These are phyloP conservation scores for Sporothrix pallida DNA, from an alignment of 2,329 filamentous ascomycete species.

Conservation along the genomic window DNA sequence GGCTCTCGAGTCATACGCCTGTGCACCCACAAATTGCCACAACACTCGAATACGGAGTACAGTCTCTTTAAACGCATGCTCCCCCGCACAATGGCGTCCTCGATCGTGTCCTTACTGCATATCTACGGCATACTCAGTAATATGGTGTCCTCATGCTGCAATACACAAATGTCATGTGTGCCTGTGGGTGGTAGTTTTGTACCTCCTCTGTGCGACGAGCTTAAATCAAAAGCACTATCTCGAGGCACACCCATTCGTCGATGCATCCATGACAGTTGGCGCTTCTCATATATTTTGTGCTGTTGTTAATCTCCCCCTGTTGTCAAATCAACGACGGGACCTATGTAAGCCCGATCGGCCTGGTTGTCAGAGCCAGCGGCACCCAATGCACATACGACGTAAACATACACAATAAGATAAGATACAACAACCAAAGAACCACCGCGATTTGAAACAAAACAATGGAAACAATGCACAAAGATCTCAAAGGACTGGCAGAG, in stretches of 20 bases:
- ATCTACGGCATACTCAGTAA: neutral
- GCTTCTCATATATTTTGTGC: constrained; percentile 14
- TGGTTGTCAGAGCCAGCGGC: neutral
- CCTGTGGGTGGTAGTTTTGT: no score
- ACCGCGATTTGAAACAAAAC: neutral
- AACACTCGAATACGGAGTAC: neutral
- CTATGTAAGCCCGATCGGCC: neutral
- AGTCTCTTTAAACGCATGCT: neutral
- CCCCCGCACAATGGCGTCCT: constrained; percentile 13
- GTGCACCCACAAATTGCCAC: neutral
- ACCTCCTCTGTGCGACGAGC: neutral
- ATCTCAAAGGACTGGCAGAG: neutral
- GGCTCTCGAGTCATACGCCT: constrained; percentile 15
- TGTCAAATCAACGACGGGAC: neutral
- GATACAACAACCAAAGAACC: neutral
- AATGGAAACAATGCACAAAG: neutral
- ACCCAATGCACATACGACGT: neutral
- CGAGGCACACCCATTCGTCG: neutral
- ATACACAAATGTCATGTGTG: constrained; percentile 8
- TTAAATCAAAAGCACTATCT: neutral
- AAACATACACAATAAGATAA: neutral
- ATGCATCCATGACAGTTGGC: neutral
- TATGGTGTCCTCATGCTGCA: neutral
- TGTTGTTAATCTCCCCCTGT: constrained; percentile 20
- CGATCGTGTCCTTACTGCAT: neutral